Base-by-base conservation (phyloP, 2,329 filamentous ascomycete genomes). In the Pseudopyricularia cyperi region DNA sequence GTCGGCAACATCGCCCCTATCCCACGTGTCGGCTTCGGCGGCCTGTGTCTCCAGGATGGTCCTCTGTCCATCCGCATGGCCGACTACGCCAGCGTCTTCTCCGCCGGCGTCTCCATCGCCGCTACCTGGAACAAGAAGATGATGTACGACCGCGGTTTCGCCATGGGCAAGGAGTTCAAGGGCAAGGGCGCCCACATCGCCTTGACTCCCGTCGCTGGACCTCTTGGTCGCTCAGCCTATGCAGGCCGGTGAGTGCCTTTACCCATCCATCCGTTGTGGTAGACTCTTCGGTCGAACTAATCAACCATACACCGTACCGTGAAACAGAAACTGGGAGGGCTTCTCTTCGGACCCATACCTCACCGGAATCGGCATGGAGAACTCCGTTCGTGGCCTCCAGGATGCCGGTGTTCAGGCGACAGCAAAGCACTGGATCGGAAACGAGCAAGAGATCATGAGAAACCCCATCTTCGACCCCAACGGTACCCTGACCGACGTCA, bases 331-430 rank as follows among this genome's bases (percentile, higher is more conserved):
- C 62, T 93, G 87, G 87, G 88, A 93, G 64, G 85, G 82, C 0
- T 93, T 90, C 62, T 83, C 85, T 0, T 72, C 82, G 1, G 87
- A 93, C 62, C 87, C 87, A 0, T 87, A 90, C 48, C 73, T 91
- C 0, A 54, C 79, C 28, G 83, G 81, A 17, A 70, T 83, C 56
- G 78, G 75, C 7, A 76, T 81, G 61, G 71, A 70, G 17, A 74
- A 82, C 63, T 85, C 83, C 1, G 75, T 90, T 53, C 76, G 77
- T 61, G 88, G 88, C 56, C 89, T 91, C 49, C 88, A 93, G 62
- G 78, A 82, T 60, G 79, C 80, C 2, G 87, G 87, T 63, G 79
- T 89, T 49, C 83, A 93, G 67, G 85, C 88, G 56, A 87, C 83
- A 62, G 85, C 83, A 30, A 89, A 89, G 72, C 85, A 89, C 63